phyloP scores from a whole-genome alignment of 129 eudicot genomes.

The Glebionis coronaria region DNA sequence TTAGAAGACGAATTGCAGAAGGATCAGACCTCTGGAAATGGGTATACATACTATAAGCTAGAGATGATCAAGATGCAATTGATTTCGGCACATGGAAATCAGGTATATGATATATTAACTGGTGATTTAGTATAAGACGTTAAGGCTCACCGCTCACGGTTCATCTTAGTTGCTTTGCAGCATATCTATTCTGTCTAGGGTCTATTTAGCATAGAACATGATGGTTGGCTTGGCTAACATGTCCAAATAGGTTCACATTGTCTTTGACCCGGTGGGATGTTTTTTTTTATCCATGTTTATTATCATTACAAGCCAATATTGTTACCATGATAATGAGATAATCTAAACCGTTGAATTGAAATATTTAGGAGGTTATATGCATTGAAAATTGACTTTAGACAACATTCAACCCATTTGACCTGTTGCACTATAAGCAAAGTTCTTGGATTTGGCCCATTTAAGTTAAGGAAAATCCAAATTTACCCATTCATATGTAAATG shows the following conservation, averaged over 20 bases:
- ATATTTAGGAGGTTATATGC: neutral
- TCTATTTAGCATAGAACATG: too few relatives aligned
- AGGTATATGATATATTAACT: slow-evolving; percentile 36
- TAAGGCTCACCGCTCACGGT: neutral
- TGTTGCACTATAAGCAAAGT: neutral
- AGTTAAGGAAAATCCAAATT: neutral
- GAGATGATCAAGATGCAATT: slow-evolving; percentile 70
- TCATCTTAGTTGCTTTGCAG: too few relatives aligned
- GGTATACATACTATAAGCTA: slow-evolving; percentile 78
- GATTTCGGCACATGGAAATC: slow-evolving; percentile 66
- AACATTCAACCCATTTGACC: neutral
- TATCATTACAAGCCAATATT: neutral
- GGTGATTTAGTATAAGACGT: neutral
- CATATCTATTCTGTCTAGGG: neutral
- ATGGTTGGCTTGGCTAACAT: too few relatives aligned
- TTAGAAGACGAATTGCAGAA: slow-evolving; percentile 54
- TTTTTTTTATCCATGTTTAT: too few relatives aligned
- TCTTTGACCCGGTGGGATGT: too few relatives aligned
- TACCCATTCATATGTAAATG: neutral
- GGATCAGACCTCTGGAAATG: slow-evolving; percentile 54
- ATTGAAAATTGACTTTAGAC: neutral
- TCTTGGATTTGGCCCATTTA: neutral
- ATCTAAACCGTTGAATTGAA: neutral
- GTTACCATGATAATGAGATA: neutral
- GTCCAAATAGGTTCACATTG: too few relatives aligned